Base-by-base conservation (phyloP, 2,329 filamentous ascomycete species). In the Penicillium digitatum region DNA sequence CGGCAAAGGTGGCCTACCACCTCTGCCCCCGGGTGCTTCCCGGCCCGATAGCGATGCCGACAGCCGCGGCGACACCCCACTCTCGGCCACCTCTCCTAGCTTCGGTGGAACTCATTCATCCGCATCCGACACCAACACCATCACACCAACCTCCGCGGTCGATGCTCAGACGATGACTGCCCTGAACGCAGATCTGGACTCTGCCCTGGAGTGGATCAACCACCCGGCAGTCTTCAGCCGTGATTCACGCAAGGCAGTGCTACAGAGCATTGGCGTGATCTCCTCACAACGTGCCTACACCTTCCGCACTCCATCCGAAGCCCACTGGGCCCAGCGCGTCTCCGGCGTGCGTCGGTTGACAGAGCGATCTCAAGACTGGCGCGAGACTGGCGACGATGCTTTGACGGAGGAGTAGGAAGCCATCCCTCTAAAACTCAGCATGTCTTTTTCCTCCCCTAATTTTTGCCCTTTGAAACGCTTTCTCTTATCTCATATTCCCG, bases 191-290 rank as follows among this genome's bases (percentile, higher is more conserved):
- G 94, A 99, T 72, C 82, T 99, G 32, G 90, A 96, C 71, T 84
- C 89, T 32, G 90, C 89, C 48, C 78, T 99, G 16, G 94, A 99
- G 74, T 99, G 94, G 94, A 97, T 99, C 73, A 91, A 88, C 69
- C 94, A 99, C 68, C 94, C 94, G 1, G 92, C 92, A 2, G 90
- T 97, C 2, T 99, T 99, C 70, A 87, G 89, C 9, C 86, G 94
- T 35, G 94, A 99, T 71, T 94, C 89, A 55, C 87, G 94, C 66
- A 99, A 99, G 78, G 90, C 93, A 5, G 92, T 99, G 2, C 80
- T 99, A 24, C 94, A 99, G 73, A 90, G 92, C 16, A 97, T 99
- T 62, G 93, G 94, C 7, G 92, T 97, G 58, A 96, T 99, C 65
- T 94, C 89, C 68, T 95, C 89, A 7, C 94, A 99, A 75, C 84